A percentile compares a stretch with the other conserved stretches of the same genome.
These are phyloP conservation scores for Avicennia marina DNA, from an alignment of 257 asterid species.

Conservation along the genomic window DNA sequence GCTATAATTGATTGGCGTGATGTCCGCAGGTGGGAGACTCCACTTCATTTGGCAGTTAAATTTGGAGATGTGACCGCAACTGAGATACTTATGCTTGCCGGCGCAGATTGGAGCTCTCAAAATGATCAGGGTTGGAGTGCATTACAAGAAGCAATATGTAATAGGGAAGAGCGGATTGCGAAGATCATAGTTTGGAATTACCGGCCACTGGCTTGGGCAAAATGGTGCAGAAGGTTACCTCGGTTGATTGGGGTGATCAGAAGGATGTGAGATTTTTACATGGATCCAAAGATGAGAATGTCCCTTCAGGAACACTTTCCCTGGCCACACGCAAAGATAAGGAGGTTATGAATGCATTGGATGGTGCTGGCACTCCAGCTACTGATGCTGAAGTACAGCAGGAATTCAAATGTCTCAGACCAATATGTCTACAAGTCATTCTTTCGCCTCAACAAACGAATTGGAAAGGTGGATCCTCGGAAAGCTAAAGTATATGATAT, in stretches of 20 bases:
- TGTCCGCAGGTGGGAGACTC: conserved; percentile 83
- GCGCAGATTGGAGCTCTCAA: conserved; percentile 96
- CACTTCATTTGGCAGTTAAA: conserved; percentile 90
- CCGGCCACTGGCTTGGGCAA: conserved; percentile 95
- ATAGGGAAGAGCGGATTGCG: conserved; percentile 76
- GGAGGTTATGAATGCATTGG: conserved; percentile 88
- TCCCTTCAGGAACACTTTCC: conserved; percentile 76
- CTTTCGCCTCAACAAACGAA: conserved; percentile 82
- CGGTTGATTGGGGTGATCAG: conserved; percentile 74
- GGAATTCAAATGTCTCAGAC: conserved; percentile 88
- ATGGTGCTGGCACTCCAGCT: conserved; percentile 87
- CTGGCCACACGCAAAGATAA: conserved; percentile 83
- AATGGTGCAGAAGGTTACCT: conserved; percentile 96
- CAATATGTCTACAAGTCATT: conserved; percentile 82
- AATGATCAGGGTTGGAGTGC: conserved; percentile 99
- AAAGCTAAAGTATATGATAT: conserved; percentile 91
- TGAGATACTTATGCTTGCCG: conserved; percentile 96
- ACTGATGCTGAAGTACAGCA: conserved; percentile 77
- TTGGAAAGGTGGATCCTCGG: conserved; percentile 88
- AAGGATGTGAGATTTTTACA: conserved; percentile 94
- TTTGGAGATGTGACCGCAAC: conserved; percentile 69
- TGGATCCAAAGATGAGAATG: conserved; percentile 93
- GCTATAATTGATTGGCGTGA: conserved; percentile 77
- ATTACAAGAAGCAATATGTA: conserved; percentile 89
- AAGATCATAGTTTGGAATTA: conserved; percentile 81